Base-by-base conservation (phyloP, 257 asterid species). In the Lavandula angustifolia region DNA sequence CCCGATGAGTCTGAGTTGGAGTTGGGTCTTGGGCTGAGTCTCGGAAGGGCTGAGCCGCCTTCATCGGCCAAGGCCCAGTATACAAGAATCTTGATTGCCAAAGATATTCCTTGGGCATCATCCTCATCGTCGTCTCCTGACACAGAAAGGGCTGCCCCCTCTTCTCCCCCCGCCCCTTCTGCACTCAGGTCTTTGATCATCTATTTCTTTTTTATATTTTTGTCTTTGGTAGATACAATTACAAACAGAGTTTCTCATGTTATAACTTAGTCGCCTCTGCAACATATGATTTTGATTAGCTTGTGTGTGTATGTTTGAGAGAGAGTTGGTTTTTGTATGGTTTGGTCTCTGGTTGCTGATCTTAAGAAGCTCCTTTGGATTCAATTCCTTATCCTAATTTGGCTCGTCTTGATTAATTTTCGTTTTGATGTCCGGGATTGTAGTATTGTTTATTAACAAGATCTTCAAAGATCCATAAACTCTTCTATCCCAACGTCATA, bases 1-100 rank as follows among this genome's bases (percentile, higher is more conserved):
- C 85, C 92, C 13, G 89, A 84, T 60, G 95, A 83, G 14, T 43
- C 86, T 57, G 82, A 77, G 62, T 69, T 87, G 33, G 97, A 89
- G 63, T 67, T 89, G 66, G 95, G 94, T 9, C 94, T 87, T 31
- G 95, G 92, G 5, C 63, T 73, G 7, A 73, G 69, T 37, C 73
- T 73, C 7, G 64, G 77, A 53, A 66, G 71, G 79, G 72, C 60
- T 12, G 57, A 43, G 66, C 40, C 68, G 38, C 38, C 62, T 50
- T 3, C 49, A 33, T n/a, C 69, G 7, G 55, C 53, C 1, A 22
- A 22, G 67, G 78, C 17, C 40, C 85, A 81, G 42, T 71, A 72
- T 72, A 80, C 81, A 0, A 85, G 87, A 75, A 76, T 88, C 41
- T 77, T 83, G 76, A 85, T 82, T 27, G 88, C 85, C 46, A 66